Conservation (phyloP, 192 early-diverging fungal genomes). For the Irineochytrium annulatum region DNA sequence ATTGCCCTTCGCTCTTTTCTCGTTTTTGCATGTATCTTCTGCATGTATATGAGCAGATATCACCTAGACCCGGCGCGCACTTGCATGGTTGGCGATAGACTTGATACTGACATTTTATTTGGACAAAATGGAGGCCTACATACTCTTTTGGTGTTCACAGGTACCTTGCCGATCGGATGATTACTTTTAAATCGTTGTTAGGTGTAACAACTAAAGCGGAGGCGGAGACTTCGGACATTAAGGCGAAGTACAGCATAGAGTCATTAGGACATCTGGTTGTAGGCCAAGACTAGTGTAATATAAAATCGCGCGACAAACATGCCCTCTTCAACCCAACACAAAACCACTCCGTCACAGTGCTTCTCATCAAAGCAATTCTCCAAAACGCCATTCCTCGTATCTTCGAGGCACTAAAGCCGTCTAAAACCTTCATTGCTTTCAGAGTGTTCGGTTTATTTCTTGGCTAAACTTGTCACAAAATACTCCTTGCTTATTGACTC, state of each 20-base stretch:
- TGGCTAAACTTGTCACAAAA: no score
- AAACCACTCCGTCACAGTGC: no score
- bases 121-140: constrained; percentile 78
- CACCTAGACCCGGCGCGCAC: constrained; percentile 73
- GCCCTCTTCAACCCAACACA: no score
- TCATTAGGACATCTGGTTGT: constrained; percentile 34
- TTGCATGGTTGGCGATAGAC: constrained; percentile 94
- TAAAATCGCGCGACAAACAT: no score
- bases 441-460: no score
- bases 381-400: no score
- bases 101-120: constrained; percentile 96
- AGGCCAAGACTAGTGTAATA: background rate
- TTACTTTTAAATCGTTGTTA: constrained; percentile 1
- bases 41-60: constrained; percentile 30
- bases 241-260: constrained; percentile 38
- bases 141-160: constrained; percentile 90
- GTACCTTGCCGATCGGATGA: constrained; percentile 32
- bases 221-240: constrained; percentile 24
- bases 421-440: no score
- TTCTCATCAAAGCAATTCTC: no score
- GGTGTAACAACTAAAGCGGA: constrained; percentile 32
- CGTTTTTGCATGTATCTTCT: background rate
- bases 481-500: no score
- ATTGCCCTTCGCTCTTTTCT: background rate
- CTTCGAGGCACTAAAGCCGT: no score